Evolutionary conservation across 345 rosid genomes (phyloP).

Genomic region (Raphanus sativus): DNA sequence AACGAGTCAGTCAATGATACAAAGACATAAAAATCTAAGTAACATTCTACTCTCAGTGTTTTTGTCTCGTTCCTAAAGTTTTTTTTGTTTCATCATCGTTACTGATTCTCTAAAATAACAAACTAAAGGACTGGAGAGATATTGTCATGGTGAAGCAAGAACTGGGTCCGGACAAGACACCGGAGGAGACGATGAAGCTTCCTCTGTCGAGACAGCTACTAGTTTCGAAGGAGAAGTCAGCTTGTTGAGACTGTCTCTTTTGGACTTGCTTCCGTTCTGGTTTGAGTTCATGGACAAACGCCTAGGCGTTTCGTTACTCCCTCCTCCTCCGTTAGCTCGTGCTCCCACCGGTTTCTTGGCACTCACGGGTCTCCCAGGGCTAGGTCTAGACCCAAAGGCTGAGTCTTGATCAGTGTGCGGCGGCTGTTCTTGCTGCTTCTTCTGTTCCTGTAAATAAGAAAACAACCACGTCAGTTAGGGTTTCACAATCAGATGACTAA

Average conservation of each 20-base stretch:
- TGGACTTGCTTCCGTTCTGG: constrained; percentile 60
- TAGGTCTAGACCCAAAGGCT: constrained; percentile 65
- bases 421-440: constrained; percentile 83
- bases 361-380: constrained; percentile 74
- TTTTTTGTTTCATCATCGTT: neutral
- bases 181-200: constrained; percentile 50
- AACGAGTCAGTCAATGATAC: constrained; percentile 7
- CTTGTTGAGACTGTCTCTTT: constrained; percentile 62
- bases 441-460: constrained; percentile 55
- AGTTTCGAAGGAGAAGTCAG: constrained; percentile 61
- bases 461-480: neutral
- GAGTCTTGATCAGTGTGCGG: constrained; percentile 76
- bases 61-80: constrained; percentile 1
- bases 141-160: constrained; percentile 67
- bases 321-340: constrained; percentile 66
- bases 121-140: constrained; percentile 7
- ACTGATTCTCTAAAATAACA: constrained; percentile 11
- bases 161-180: constrained; percentile 58
- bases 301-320: constrained; percentile 79
- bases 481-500: neutral
- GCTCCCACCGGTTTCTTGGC: constrained; percentile 73
- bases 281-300: constrained; percentile 59
- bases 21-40: constrained; percentile 19
- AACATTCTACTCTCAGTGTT: constrained; percentile 25
- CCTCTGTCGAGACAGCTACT: constrained; percentile 72